These are phyloP conservation scores for Zasmidium cellare DNA, from an alignment of 2,329 filamentous ascomycete genomes.

Conservation along the genomic window DNA sequence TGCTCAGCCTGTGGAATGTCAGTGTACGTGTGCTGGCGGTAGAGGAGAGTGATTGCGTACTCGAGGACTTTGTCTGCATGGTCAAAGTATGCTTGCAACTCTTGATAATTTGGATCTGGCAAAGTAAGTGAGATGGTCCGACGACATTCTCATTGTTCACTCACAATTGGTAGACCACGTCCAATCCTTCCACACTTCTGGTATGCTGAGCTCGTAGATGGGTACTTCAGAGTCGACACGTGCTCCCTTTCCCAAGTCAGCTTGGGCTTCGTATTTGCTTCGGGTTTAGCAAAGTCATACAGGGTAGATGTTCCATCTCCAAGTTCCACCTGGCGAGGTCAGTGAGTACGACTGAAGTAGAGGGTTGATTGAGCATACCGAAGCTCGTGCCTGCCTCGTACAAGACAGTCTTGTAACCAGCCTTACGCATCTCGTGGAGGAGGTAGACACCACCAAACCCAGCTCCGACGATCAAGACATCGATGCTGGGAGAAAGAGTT, in stretches of 20 bases:
- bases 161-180: constrained; percentile 44
- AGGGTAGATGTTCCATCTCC: constrained; percentile 45
- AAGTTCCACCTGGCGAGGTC: constrained; percentile 53
- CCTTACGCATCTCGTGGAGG: constrained; percentile 34
- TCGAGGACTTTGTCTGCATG: constrained; percentile 58
- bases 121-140: constrained; percentile 1
- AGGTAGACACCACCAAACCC: constrained; percentile 47
- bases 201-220: constrained; percentile 49
- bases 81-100: constrained; percentile 60
- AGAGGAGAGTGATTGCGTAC: constrained; percentile 30
- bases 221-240: constrained; percentile 50
- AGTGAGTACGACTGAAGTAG: constrained; percentile 37
- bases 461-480: constrained; percentile 36
- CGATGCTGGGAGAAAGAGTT: not conserved
- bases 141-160: not conserved
- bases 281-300: not conserved
- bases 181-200: constrained; percentile 53
- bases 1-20: constrained; percentile 37
- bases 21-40: constrained; percentile 59
- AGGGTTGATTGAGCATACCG: constrained; percentile 36
- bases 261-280: constrained; percentile 8
- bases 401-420: constrained; percentile 34
- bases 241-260: constrained; percentile 38
- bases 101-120: constrained; percentile 28
- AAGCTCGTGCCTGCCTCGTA: constrained; percentile 38